Conservation (phyloP, 768 basidiomycete species). For the Panellus pusillus region DNA sequence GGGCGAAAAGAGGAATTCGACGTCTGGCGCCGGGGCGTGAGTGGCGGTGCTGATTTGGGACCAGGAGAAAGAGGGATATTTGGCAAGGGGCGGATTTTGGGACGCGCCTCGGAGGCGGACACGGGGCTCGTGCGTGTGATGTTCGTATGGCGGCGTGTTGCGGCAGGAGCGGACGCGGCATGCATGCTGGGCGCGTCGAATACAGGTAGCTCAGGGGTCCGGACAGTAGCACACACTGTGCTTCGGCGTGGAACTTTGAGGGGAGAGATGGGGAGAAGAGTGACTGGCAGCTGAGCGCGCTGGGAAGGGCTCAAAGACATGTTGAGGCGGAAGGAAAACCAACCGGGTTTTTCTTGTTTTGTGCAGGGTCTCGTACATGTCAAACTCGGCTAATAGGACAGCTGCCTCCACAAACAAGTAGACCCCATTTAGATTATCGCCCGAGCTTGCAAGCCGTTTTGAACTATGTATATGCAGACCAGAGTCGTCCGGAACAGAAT, state of each 20-base stretch:
- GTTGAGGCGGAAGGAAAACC: background rate
- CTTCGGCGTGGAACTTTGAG: constrained; percentile 8
- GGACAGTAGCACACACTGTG: background rate
- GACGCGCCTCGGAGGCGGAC: background rate
- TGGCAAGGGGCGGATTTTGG: constrained; percentile 18
- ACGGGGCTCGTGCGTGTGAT: background rate
- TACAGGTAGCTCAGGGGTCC: background rate
- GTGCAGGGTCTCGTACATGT: background rate
- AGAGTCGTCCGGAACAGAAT: too few species aligned
- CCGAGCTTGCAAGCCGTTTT: too few species aligned
- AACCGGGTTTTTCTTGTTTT: constrained; percentile 1
- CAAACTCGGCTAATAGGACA: too few species aligned
- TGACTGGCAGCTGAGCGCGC: background rate
- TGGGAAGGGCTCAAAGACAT: background rate
- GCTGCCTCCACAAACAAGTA: too few species aligned
- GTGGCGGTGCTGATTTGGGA: constrained; percentile 8
- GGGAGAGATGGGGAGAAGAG: constrained; percentile 1
- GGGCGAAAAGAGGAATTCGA: constrained; percentile 10
- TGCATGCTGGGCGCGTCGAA: background rate
- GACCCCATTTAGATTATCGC: too few species aligned
- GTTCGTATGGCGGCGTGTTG: background rate
- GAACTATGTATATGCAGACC: too few species aligned
- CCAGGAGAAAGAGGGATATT: constrained; percentile 9
- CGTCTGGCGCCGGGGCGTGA: constrained; percentile 2
- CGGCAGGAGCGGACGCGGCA: constrained; percentile 1